phyloP scores from a whole-genome alignment of 2,329 filamentous ascomycete species.

The Fusarium napiforme region DNA sequence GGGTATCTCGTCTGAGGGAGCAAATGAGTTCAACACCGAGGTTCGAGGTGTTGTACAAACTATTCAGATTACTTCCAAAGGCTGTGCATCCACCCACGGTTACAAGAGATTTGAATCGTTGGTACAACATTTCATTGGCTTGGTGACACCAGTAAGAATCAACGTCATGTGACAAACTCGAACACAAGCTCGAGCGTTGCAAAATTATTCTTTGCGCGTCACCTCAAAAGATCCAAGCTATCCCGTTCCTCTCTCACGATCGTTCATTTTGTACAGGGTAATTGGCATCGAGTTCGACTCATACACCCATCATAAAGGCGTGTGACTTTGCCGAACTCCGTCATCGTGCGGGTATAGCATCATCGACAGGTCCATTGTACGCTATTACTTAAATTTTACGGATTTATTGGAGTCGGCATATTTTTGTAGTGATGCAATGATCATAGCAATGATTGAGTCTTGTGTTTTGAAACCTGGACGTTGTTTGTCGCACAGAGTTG shows the following conservation, averaged over 20 bases:
- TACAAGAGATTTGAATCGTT: background rate
- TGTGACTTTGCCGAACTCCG: background rate
- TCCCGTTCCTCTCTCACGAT: background rate
- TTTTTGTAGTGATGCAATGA: background rate
- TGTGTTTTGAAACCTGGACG: background rate
- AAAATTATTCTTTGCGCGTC: background rate
- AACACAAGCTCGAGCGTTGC: background rate
- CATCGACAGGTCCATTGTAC: background rate
- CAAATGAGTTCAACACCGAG: background rate
- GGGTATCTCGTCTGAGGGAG: background rate
- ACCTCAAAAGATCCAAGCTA: background rate
- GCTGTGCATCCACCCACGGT: background rate
- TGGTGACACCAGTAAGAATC: background rate
- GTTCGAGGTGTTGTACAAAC: background rate
- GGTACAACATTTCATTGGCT: background rate
- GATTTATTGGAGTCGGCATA: background rate
- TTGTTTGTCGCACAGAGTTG: background rate
- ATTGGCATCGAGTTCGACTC: background rate
- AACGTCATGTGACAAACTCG: background rate
- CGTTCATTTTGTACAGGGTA: background rate
- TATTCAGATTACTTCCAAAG: background rate
- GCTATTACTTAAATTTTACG: background rate
- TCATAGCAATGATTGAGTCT: too few species aligned
- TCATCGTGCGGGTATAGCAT: background rate
- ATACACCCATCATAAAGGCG: background rate